phyloP scores from a whole-genome alignment of 2,329 filamentous ascomycete species.

The Ceratocystiopsis sp. region DNA sequence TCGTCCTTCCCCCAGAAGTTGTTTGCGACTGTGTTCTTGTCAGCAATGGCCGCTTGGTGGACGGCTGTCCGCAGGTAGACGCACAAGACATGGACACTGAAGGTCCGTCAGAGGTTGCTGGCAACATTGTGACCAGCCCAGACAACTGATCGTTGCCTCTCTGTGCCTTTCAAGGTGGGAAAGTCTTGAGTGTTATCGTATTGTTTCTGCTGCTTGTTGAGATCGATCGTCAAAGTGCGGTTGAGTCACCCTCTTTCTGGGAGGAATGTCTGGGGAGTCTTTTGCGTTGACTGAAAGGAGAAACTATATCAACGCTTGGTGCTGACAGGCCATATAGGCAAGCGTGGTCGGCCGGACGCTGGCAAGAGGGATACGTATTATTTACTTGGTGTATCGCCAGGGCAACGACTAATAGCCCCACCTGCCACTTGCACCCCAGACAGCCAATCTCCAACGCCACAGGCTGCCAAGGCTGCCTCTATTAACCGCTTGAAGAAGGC shows the following conservation, averaged over 20 bases:
- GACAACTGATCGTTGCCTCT: no score
- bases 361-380: neutral
- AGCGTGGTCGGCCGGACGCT: neutral
- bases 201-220: no score
- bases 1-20: conserved; percentile 99
- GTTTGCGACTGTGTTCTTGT: conserved; percentile 57
- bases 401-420: conserved; percentile 1
- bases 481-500: no score
- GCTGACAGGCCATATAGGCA: no score
- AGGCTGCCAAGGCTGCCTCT: no score
- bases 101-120: conserved; percentile 8
- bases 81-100: conserved; percentile 12
- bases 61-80: neutral
- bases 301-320: neutral
- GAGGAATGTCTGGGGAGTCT: no score
- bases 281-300: no score
- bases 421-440: neutral
- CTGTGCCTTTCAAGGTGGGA: no score
- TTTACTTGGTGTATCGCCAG: conserved; percentile 3
- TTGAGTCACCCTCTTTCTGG: no score
- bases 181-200: no score
- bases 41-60: neutral
- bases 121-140: conserved; percentile 6
- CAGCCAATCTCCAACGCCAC: no score
- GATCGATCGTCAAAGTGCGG: no score